phyloP scores from a whole-genome alignment of 2,329 filamentous ascomycete species.

The Fusarium sp. region DNA sequence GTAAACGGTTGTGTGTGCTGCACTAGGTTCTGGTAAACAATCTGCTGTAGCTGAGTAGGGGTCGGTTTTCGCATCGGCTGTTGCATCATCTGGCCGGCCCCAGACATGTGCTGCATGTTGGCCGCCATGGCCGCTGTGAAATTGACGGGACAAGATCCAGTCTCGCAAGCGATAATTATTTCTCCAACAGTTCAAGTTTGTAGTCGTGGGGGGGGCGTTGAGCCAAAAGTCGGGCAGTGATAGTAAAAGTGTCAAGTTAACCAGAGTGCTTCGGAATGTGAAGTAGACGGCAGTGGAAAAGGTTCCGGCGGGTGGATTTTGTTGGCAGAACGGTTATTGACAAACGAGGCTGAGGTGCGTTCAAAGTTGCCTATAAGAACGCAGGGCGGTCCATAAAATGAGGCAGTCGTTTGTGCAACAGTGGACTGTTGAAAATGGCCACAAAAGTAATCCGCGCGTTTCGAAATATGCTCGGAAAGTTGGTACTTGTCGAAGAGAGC shows the following conservation, averaged over 20 bases:
- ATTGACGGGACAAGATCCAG: slow-evolving; percentile 41
- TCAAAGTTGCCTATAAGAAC: slow-evolving; percentile 50
- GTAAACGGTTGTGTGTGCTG: slow-evolving; percentile 52
- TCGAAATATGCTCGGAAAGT: slow-evolving; percentile 16
- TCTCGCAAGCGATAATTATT: slow-evolving; percentile 19
- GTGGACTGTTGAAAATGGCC: slow-evolving; percentile 28
- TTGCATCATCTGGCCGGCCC: slow-evolving; percentile 61
- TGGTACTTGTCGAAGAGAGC: slow-evolving; percentile 10
- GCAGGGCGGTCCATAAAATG: slow-evolving; percentile 52
- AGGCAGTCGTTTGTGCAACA: slow-evolving; percentile 42
- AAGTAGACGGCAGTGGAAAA: slow-evolving; percentile 16
- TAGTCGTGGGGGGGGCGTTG: slow-evolving; percentile 7
- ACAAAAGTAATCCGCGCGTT: slow-evolving; percentile 32
- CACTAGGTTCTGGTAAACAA: slow-evolving; percentile 58
- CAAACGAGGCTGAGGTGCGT: slow-evolving; percentile 41
- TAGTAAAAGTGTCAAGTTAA: background rate
- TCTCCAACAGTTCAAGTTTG: slow-evolving; percentile 18
- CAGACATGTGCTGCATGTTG: slow-evolving; percentile 70
- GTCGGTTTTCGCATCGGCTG: slow-evolving; percentile 56
- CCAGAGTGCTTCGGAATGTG: background rate
- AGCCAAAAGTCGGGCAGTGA: slow-evolving; percentile 6
- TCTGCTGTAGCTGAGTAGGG: slow-evolving; percentile 53
- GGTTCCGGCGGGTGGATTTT: slow-evolving; percentile 10
- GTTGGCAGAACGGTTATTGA: slow-evolving; percentile 12
- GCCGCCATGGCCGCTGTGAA: slow-evolving; percentile 68